phyloP scores from a whole-genome alignment of 805 yeast species.

The Pichia sporocuriosa region DNA sequence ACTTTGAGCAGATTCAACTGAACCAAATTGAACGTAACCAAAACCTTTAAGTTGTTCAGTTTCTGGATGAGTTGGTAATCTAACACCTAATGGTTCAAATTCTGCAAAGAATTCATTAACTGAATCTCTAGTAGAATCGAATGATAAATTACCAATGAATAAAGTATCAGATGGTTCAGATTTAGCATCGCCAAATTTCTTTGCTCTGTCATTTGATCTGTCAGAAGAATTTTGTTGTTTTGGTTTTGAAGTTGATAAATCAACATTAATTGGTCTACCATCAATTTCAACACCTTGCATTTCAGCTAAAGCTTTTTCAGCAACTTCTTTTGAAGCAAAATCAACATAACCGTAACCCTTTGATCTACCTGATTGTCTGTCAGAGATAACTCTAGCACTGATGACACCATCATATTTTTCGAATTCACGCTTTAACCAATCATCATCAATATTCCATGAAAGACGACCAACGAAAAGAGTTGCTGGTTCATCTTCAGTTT shows the following conservation, averaged over 20 bases:
- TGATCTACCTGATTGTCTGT: constrained; percentile 77
- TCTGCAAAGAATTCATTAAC: constrained; percentile 67
- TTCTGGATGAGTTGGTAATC: constrained; percentile 98
- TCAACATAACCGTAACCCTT: constrained; percentile 98
- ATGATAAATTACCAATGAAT: constrained; percentile 93
- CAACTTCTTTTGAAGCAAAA: constrained; percentile 67
- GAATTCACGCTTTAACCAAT: constrained; percentile 85
- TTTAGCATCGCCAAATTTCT: constrained; percentile 81
- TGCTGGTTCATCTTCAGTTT: constrained; percentile 55
- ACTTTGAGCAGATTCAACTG: constrained; percentile 82
- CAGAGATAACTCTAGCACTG: constrained; percentile 88
- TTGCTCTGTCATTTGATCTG: constrained; percentile 70
- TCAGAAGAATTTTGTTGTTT: constrained; percentile 32
- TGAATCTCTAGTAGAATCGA: constrained; percentile 77
- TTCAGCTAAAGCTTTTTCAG: constrained; percentile 79
- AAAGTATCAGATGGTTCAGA: constrained; percentile 93
- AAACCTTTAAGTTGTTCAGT: constrained; percentile 99
- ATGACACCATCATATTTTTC: constrained; percentile 74
- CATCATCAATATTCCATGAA: constrained; percentile 96
- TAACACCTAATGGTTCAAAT: constrained; percentile 79
- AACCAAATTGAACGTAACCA: constrained; percentile 90
- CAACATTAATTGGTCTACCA: constrained; percentile 93
- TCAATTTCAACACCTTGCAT: constrained; percentile 93
- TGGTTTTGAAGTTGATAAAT: constrained; percentile 83
- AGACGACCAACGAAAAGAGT: constrained; percentile 95